A percentile compares a stretch with the other conserved stretches of the same genome.
These are phyloP conservation scores for Stemphylium lycopersici DNA, from an alignment of 2,329 filamentous ascomycete genomes.

Conservation along the genomic window DNA sequence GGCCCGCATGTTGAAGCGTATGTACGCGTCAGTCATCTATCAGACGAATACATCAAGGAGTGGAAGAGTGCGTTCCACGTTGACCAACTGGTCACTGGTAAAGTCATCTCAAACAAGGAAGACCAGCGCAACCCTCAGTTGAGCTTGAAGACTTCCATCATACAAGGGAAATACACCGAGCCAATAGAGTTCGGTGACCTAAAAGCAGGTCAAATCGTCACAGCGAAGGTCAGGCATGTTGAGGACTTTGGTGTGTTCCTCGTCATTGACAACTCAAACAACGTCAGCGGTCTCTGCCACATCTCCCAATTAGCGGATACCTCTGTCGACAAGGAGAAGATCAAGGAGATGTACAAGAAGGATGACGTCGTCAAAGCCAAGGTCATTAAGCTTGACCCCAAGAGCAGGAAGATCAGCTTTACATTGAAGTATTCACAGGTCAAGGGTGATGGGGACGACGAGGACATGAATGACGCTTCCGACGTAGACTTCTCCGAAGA, in stretches of 20 bases:
- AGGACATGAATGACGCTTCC: slow-evolving; percentile 48
- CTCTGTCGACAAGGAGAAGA: slow-evolving; percentile 80
- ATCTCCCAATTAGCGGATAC: slow-evolving; percentile 89
- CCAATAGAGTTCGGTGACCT: slow-evolving; percentile 78
- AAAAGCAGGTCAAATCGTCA: slow-evolving; percentile 79
- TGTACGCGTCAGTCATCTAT: slow-evolving; percentile 85
- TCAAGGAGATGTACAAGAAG: slow-evolving; percentile 86
- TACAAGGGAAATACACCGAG: slow-evolving; percentile 79
- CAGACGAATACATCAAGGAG: slow-evolving; percentile 89
- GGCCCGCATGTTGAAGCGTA: slow-evolving; percentile 82
- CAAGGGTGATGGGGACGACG: slow-evolving; percentile 59
- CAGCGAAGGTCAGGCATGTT: slow-evolving; percentile 89
- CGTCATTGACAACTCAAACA: slow-evolving; percentile 81
- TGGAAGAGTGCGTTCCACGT: slow-evolving; percentile 91
- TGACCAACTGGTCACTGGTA: slow-evolving; percentile 89
- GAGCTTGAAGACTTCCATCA: slow-evolving; percentile 82
- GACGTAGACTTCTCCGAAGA: slow-evolving; percentile 28
- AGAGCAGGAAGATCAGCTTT: slow-evolving; percentile 82
- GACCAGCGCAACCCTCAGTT: slow-evolving; percentile 77
- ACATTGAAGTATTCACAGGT: slow-evolving; percentile 94
- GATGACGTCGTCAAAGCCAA: slow-evolving; percentile 94
- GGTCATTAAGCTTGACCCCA: slow-evolving; percentile 76
- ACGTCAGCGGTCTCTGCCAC: slow-evolving; percentile 93
- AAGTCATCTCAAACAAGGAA: slow-evolving; percentile 74
- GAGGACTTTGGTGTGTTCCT: slow-evolving; percentile 96